These are phyloP conservation scores for Saturnispora silvae DNA, from an alignment of 805 yeast genomes.

Conservation along the genomic window DNA sequence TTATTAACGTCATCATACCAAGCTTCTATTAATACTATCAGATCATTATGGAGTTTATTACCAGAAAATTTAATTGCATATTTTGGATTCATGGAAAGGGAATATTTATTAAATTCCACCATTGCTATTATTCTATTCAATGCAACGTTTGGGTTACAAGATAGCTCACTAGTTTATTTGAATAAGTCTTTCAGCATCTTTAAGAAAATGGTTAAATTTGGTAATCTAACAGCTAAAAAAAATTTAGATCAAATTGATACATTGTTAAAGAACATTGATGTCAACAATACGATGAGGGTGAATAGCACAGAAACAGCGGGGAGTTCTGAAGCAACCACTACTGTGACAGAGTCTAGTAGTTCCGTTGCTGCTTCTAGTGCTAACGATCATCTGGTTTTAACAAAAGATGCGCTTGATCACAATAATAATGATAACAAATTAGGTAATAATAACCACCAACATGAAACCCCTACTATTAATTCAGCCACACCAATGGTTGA, in stretches of 20 bases:
- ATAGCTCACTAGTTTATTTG: slow-evolving; percentile 57
- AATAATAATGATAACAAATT: too few species aligned
- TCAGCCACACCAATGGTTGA: slow-evolving; percentile 10
- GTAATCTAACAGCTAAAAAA: slow-evolving; percentile 71
- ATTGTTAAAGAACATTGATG: slow-evolving; percentile 54
- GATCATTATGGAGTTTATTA: slow-evolving; percentile 63
- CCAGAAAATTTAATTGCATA: slow-evolving; percentile 77
- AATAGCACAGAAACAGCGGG: background rate
- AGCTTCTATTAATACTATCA: slow-evolving; percentile 66
- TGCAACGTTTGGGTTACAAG: slow-evolving; percentile 74
- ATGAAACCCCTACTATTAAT: too few species aligned
- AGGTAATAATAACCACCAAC: too few species aligned
- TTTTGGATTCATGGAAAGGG: slow-evolving; percentile 83
- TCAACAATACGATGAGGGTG: slow-evolving; percentile 52
- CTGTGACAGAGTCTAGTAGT: too few species aligned
- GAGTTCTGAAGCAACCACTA: too few species aligned
- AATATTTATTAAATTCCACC: slow-evolving; percentile 66
- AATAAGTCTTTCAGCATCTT: slow-evolving; percentile 64
- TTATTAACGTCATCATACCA: slow-evolving; percentile 68
- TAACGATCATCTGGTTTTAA: too few species aligned
- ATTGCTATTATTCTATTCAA: slow-evolving; percentile 64
- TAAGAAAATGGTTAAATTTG: slow-evolving; percentile 65
- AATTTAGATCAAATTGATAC: slow-evolving; percentile 63
- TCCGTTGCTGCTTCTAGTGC: too few species aligned
- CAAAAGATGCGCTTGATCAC: too few species aligned